Evolutionary conservation across 139 green algal genomes (phyloP), one percentile per base, ranked within the genome.

Genomic region (Coelastrella sp.): DNA sequence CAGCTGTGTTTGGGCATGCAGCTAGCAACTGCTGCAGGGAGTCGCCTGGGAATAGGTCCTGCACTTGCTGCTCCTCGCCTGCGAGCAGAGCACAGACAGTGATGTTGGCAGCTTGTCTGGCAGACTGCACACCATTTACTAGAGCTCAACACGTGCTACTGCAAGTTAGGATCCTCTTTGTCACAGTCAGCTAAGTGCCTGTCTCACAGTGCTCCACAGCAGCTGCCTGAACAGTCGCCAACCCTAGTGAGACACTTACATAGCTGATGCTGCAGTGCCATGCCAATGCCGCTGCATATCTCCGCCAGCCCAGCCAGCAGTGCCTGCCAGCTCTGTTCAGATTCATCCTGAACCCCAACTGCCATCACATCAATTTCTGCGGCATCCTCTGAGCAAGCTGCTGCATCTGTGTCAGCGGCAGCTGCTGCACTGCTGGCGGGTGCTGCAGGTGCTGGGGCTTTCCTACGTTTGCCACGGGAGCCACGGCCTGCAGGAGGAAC

Each of bases 221-320:
- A n/a, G n/a, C n/a, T n/a, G n/a, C n/a, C n/a, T n/a, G n/a, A n/a
- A n/a, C n/a, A n/a, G n/a, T n/a, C n/a, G n/a, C n/a, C n/a, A n/a
- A n/a, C n/a, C n/a, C n/a, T n/a, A n/a, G n/a, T n/a, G n/a, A n/a
- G 56, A 59, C 59, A 90, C 87, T 91, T 56, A 91, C 87, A 91
- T 23, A 92, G 80, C 73, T 87, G 90, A 23, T 73, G 54, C 66
- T 89, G 47, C 32, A 95, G 88, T 14, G 92, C 92, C n/a, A 87
- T 90, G 59, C 89, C 92, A 23, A 97, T 80, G 10, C 94, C 95
- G 7, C 84, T 14, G 61, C 65, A 93, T 11, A 97, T 22, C 80
- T 92, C 90, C 32, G 90, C 90, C 23, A 96, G 82, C n/a, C 95
- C 95, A 13, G 73, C 80, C 54, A 94, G 89, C 61, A 96, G 91